A percentile compares a stretch with the other conserved stretches of the same genome.
Conservation (phyloP, 129 eudicot species). For the Dittrichia graveolens region DNA sequence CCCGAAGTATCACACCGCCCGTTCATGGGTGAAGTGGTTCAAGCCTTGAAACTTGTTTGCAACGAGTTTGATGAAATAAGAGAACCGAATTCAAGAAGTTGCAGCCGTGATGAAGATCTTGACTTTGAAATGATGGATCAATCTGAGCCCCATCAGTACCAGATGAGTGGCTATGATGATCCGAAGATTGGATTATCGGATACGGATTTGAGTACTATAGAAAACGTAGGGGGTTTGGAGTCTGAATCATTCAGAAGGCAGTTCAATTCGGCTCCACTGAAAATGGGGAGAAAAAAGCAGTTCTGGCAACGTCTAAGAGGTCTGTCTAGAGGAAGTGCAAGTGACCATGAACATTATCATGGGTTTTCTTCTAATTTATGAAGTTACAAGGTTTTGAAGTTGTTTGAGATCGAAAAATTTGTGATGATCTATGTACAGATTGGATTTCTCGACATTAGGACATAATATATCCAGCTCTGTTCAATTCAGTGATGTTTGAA, state of each 20-base stretch:
- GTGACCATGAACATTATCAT: slow-evolving; percentile 52
- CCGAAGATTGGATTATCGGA: slow-evolving; percentile 50
- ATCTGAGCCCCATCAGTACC: slow-evolving; percentile 23
- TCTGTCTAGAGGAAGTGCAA: slow-evolving; percentile 69
- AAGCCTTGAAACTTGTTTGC: slow-evolving; percentile 88
- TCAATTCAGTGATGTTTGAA: neutral
- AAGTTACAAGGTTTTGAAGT: slow-evolving; percentile 13
- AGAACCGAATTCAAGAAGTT: slow-evolving; percentile 46
- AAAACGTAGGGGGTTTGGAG: slow-evolving; percentile 46
- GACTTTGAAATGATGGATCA: slow-evolving; percentile 48
- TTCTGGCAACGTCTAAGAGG: slow-evolving; percentile 72
- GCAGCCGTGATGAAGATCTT: slow-evolving; percentile 39
- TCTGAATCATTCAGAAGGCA: slow-evolving; percentile 65
- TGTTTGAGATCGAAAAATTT: neutral
- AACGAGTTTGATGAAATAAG: slow-evolving; percentile 75
- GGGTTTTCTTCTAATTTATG: slow-evolving; percentile 45
- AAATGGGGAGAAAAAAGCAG: slow-evolving; percentile 52
- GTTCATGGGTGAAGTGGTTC: slow-evolving; percentile 98
- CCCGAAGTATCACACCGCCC: slow-evolving; percentile 98
- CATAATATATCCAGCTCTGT: slow-evolving; percentile 12
- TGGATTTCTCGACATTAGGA: slow-evolving; percentile 10
- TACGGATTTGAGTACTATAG: slow-evolving; percentile 55
- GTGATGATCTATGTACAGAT: slow-evolving; percentile 17
- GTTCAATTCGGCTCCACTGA: slow-evolving; percentile 77
- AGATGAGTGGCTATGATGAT: slow-evolving; percentile 38